phyloP scores from a whole-genome alignment of 2,329 filamentous ascomycete species.

The Phialophora chinensis region DNA sequence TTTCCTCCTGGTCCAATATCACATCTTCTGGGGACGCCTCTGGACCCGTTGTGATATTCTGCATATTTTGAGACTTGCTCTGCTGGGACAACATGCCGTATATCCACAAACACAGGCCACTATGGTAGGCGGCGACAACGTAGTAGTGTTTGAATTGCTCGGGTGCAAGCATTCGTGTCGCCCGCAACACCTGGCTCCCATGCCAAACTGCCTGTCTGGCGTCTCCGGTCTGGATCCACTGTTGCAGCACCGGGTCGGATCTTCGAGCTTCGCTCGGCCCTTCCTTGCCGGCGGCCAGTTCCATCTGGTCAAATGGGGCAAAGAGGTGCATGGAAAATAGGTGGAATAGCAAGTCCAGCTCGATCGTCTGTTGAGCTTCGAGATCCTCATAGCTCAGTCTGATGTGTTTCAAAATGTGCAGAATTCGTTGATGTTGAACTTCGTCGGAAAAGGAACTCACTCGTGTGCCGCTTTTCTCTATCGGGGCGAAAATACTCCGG shows the following conservation, averaged over 20 bases:
- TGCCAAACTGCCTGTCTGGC: slow-evolving; percentile 19
- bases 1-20: slow-evolving; percentile 13
- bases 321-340: slow-evolving; percentile 11
- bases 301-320: slow-evolving; percentile 8
- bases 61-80: background rate
- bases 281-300: slow-evolving; percentile 17
- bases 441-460: slow-evolving; percentile 3
- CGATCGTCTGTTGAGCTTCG: background rate
- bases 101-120: slow-evolving; percentile 10
- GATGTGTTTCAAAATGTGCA: slow-evolving; percentile 4
- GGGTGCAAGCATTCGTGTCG: background rate
- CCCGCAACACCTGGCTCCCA: slow-evolving; percentile 16
- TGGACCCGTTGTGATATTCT: background rate
- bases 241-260: slow-evolving; percentile 1
- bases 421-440: slow-evolving; percentile 2
- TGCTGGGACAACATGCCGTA: slow-evolving; percentile 8
- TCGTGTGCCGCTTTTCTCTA: slow-evolving; percentile 3
- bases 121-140: slow-evolving; percentile 9
- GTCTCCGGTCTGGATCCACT: slow-evolving; percentile 9
- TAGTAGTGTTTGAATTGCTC: slow-evolving; percentile 1
- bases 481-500: background rate
- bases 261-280: slow-evolving; percentile 13
- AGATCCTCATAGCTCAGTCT: background rate
- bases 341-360: slow-evolving; percentile 3
- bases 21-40: background rate